Base-by-base conservation (phyloP, 805 yeast genomes). In the Hanseniaspora singularis region DNA sequence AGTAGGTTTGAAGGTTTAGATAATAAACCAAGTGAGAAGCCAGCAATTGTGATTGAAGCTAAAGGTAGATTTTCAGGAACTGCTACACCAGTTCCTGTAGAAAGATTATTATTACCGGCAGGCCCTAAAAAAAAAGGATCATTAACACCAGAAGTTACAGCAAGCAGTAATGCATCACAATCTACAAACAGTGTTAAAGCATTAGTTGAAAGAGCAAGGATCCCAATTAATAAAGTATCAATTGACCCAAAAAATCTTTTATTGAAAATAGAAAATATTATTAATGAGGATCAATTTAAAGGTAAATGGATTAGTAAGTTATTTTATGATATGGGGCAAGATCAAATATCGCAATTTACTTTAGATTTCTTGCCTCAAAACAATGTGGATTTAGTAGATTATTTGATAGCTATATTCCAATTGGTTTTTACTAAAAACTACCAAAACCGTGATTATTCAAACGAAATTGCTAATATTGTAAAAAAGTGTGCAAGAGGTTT, bases 1-100 rank as follows among this genome's bases (percentile, higher is more conserved):
- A 43, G 40, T 12, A 34, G 40, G 28, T 34, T 43, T 43, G 47
- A 43, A 43, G 40, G 40, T 4, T 34, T 24, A 33, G 38, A 3
- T 18, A 30, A 15, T 9, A 14, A 20, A 11, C 8, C 34, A 1
- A n/a, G 28, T 26, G 28, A 11, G 10, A 26, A 26, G 7, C 28
- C 28, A 7, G 11, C 10, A 26, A 11, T 8, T 7, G 10, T 26
- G 10, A 26, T 8, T 11, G 28, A 26, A 26, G 28, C 28, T 26
- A 26, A 26, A 11, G 10, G 10, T 11, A 26, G 28, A 26, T 7
- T 7, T 26, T 26, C 7, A 11, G 10, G 11, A 26, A 26, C 28
- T 11, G 10, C 10, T 26, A 26, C 10, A 26, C n/a, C n/a, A n/a
- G n/a, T n/a, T n/a, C n/a, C n/a, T n/a, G n/a, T n/a, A n/a, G n/a